phyloP scores from a whole-genome alignment of 192 early-diverging fungal genomes.

The Coemansia aciculifera region DNA sequence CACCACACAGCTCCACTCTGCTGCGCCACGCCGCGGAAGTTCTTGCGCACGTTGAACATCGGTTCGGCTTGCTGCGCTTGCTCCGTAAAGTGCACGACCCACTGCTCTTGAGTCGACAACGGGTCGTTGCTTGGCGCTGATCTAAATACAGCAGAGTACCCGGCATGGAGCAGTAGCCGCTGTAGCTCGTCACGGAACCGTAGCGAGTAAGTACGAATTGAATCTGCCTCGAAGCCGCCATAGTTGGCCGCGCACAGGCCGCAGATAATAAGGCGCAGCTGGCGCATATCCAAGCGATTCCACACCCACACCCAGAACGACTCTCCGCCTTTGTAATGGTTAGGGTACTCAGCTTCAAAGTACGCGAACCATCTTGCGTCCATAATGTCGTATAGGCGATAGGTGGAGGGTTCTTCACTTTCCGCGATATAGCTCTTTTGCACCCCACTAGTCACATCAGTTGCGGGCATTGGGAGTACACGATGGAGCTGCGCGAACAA shows the following conservation, averaged over 20 bases:
- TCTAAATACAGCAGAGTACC: conserved; percentile 32
- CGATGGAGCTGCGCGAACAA: conserved; percentile 14
- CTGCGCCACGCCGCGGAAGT: conserved; percentile 17
- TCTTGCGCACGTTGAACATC: conserved; percentile 13
- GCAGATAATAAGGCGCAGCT: conserved; percentile 15
- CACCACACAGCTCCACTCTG: conserved; percentile 29
- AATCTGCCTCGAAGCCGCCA: background rate
- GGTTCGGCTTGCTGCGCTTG: conserved; percentile 13
- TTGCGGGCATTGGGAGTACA: background rate
- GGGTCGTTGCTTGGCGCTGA: background rate
- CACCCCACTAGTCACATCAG: conserved; percentile 14
- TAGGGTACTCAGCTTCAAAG: background rate
- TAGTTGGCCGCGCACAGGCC: conserved; percentile 19
- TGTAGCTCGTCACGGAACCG: conserved; percentile 41
- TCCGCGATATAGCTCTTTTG: background rate
- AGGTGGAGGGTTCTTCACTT: background rate
- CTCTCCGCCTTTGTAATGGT: background rate
- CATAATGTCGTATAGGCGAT: background rate
- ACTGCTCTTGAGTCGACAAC: background rate
- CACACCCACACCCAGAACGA: conserved; percentile 26
- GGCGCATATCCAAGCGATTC: conserved; percentile 8
- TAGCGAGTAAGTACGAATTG: conserved; percentile 10
- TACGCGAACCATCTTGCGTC: background rate
- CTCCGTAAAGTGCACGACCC: conserved; percentile 10
- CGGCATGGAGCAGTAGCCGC: conserved; percentile 32